These are phyloP conservation scores for Aspergillus arachidicola DNA, from an alignment of 2,329 filamentous ascomycete genomes.

Conservation along the genomic window DNA sequence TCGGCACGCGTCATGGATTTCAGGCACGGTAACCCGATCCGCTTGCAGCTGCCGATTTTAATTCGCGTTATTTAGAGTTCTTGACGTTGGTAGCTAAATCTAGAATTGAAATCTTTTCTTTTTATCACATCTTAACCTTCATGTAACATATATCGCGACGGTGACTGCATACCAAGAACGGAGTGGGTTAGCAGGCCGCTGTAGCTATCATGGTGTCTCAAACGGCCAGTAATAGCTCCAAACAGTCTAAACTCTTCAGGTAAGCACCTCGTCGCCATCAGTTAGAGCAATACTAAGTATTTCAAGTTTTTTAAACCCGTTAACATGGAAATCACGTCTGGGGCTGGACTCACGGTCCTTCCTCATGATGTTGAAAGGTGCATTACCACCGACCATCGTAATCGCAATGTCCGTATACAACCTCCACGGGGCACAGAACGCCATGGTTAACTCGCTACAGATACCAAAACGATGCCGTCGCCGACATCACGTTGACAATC, in stretches of 20 bases:
- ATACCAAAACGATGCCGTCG: constrained; percentile 58
- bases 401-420: constrained; percentile 58
- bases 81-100: neutral
- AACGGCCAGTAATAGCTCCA: constrained; percentile 1
- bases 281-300: neutral
- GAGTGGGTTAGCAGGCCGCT: neutral
- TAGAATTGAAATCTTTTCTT: neutral
- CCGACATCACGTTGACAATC: constrained; percentile 41
- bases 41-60: constrained; percentile 14
- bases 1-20: constrained; percentile 24
- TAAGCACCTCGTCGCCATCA: constrained; percentile 2
- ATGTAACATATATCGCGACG: neutral
- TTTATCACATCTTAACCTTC: neutral
- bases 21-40: constrained; percentile 28
- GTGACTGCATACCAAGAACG: neutral
- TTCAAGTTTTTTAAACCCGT: constrained; percentile 17
- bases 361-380: constrained; percentile 52
- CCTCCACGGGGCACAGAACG: neutral
- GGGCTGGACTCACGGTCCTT: constrained; percentile 29
- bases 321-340: constrained; percentile 27
- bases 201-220: constrained; percentile 15
- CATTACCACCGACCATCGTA: constrained; percentile 57
- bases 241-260: constrained; percentile 13
- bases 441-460: constrained; percentile 15
- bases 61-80: neutral